phyloP scores from a whole-genome alignment of 176 grass and related monocot genomes.

The Bonia amplexicaulis region DNA sequence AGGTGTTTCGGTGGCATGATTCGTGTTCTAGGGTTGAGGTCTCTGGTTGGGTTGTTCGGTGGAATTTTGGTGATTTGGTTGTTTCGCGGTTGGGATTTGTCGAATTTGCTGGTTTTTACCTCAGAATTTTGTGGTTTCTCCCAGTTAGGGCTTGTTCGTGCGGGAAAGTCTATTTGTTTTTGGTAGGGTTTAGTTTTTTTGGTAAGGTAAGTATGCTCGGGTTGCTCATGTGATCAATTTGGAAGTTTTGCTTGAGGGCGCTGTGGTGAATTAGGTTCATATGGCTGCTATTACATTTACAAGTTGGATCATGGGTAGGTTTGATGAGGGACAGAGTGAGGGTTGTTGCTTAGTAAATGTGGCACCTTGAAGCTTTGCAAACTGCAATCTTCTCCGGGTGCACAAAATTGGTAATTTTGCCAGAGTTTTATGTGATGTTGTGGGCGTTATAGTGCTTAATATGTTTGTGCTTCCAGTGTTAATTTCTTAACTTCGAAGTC shows the following conservation, averaged over 20 bases:
- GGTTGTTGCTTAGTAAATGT: background rate
- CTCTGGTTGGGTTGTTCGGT: background rate
- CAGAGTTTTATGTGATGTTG: background rate
- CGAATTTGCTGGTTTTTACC: background rate
- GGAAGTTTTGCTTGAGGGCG: background rate
- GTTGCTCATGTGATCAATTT: background rate
- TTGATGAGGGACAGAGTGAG: background rate
- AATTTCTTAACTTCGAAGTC: background rate
- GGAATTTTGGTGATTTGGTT: background rate
- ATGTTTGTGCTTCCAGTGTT: background rate
- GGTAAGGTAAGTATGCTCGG: background rate
- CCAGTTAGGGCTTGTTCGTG: background rate
- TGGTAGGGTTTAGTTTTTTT: background rate
- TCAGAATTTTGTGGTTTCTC: background rate
- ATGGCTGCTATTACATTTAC: background rate
- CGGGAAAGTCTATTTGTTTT: background rate
- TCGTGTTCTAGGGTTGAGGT: background rate
- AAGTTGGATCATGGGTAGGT: background rate
- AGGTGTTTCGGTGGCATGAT: background rate
- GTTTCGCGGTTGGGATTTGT: background rate
- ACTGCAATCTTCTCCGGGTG: background rate
- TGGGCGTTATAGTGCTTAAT: background rate
- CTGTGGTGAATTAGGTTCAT: background rate
- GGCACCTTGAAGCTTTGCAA: background rate
- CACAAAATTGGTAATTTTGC: background rate